phyloP scores from a whole-genome alignment of 2,329 filamentous ascomycete genomes.

The Lasiodiplodia hormozganensis region DNA sequence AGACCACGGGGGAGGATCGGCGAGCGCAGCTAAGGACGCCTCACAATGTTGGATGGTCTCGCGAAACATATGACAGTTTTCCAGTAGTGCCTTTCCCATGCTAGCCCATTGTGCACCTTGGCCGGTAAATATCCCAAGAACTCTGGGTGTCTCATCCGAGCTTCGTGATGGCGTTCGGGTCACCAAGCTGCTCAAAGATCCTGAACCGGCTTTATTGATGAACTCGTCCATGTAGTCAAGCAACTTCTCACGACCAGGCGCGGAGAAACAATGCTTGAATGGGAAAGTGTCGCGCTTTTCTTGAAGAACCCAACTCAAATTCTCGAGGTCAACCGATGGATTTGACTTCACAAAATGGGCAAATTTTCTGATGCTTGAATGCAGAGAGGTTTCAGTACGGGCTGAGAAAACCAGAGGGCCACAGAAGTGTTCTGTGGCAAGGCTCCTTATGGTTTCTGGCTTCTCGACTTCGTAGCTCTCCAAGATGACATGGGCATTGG shows the following conservation, averaged over 20 bases:
- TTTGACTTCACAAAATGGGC: slow-evolving; percentile 19
- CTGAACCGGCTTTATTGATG: background rate
- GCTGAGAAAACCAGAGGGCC: slow-evolving; percentile 31
- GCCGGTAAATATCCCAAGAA: slow-evolving; percentile 51
- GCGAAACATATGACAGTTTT: slow-evolving; percentile 33
- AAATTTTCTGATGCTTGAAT: slow-evolving; percentile 11
- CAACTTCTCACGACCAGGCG: background rate
- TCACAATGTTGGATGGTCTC: slow-evolving; percentile 38
- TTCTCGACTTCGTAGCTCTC: slow-evolving; percentile 31
- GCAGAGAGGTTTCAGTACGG: slow-evolving; percentile 23
- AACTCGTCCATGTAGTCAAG: slow-evolving; percentile 9
- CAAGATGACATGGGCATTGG: slow-evolving; percentile 38
- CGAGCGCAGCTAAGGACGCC: slow-evolving; percentile 18
- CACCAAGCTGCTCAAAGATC: background rate
- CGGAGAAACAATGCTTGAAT: slow-evolving; percentile 21
- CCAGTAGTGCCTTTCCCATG: slow-evolving; percentile 50
- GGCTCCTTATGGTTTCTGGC: background rate
- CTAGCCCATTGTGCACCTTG: slow-evolving; percentile 52
- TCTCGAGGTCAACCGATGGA: background rate
- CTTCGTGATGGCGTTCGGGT: background rate
- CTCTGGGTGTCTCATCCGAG: slow-evolving; percentile 1
- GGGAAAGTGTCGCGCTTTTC: slow-evolving; percentile 30
- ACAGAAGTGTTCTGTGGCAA: background rate
- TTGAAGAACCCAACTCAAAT: slow-evolving; percentile 33
- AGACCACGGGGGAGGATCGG: slow-evolving; percentile 31